Evolutionary conservation across 2,329 filamentous ascomycete genomes (phyloP).

Genomic region (Fusarium multiceps): DNA sequence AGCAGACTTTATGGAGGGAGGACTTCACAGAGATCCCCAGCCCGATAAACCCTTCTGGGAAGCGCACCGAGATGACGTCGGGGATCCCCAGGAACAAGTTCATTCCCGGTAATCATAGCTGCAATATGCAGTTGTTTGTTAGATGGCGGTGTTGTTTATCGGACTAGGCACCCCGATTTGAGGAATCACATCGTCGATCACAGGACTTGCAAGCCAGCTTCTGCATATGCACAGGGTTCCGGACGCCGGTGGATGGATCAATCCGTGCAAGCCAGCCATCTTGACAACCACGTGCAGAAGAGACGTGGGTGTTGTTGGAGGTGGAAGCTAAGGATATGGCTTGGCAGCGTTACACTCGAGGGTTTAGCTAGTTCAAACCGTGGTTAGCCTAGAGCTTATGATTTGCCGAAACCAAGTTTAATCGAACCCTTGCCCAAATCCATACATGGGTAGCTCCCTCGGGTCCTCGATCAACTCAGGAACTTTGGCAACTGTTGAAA

Average conservation of each 20-base stretch:
- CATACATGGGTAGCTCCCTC: slow-evolving; percentile 13
- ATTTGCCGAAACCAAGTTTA: slow-evolving; percentile 37
- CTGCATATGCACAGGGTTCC: slow-evolving; percentile 24
- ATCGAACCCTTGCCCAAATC: slow-evolving; percentile 20
- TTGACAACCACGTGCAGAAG: slow-evolving; percentile 40
- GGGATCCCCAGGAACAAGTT: slow-evolving; percentile 20
- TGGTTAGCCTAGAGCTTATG: slow-evolving; percentile 35
- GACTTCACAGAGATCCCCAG: slow-evolving; percentile 18
- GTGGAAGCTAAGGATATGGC: slow-evolving; percentile 18
- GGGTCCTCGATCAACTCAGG: not conserved
- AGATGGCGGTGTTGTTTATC: slow-evolving; percentile 33
- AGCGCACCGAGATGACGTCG: slow-evolving; percentile 28
- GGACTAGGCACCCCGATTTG: slow-evolving; percentile 29
- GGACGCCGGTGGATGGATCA: slow-evolving; percentile 11
- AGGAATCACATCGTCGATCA: slow-evolving; percentile 35
- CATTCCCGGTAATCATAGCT: slow-evolving; percentile 20
- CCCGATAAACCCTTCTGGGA: slow-evolving; percentile 35
- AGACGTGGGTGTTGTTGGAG: slow-evolving; percentile 38
- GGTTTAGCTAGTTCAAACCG: slow-evolving; percentile 30
- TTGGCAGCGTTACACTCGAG: slow-evolving; percentile 27
- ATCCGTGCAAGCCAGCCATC: slow-evolving; percentile 14
- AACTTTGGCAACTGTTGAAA: not conserved
- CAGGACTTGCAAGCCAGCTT: slow-evolving; percentile 29
- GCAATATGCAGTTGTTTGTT: slow-evolving; percentile 14
- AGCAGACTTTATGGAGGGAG: slow-evolving; percentile 35